Percentiles rank a stretch among this genome's conserved stretches.
phyloP scores from a whole-genome alignment of 2,329 filamentous ascomycete species.

The Knufia fluminis region DNA sequence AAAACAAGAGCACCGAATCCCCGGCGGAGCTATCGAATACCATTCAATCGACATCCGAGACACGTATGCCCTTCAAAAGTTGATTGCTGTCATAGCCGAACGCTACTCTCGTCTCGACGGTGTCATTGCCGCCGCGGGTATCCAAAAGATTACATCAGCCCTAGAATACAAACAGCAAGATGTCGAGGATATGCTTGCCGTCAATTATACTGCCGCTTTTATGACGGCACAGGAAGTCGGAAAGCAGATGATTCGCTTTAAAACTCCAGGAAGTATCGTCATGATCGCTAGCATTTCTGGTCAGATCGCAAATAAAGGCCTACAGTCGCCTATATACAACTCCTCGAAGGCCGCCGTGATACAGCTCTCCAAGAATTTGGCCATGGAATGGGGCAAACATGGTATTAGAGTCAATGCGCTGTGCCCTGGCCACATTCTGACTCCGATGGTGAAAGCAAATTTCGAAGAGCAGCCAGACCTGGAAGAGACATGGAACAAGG shows the following conservation, averaged over 20 bases:
- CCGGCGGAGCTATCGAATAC: no score
- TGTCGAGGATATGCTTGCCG: constrained; percentile 53
- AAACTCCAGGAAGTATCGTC: constrained; percentile 52
- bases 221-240: constrained; percentile 55
- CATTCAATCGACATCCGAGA: no score
- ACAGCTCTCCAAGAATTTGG: constrained; percentile 38
- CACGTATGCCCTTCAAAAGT: no score
- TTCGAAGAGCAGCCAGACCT: neutral
- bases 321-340: constrained; percentile 42
- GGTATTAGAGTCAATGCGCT: constrained; percentile 42
- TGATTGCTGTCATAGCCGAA: no score
- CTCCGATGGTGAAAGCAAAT: constrained; percentile 36
- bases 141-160: constrained; percentile 73
- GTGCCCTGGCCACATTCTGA: constrained; percentile 40
- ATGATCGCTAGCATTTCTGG: constrained; percentile 51
- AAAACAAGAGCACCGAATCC: no score
- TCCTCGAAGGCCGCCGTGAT: constrained; percentile 41
- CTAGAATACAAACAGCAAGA: constrained; percentile 63
- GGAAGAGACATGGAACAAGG: neutral
- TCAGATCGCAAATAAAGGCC: constrained; percentile 40
- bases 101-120: no score
- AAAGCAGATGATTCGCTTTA: constrained; percentile 52
- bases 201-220: constrained; percentile 53
- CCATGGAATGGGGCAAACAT: constrained; percentile 38
- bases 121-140: constrained; percentile 54